Percentiles rank a stretch among this genome's conserved stretches.
Conservation (phyloP, 2,329 filamentous ascomycete genomes). For the Calonectria montana region DNA sequence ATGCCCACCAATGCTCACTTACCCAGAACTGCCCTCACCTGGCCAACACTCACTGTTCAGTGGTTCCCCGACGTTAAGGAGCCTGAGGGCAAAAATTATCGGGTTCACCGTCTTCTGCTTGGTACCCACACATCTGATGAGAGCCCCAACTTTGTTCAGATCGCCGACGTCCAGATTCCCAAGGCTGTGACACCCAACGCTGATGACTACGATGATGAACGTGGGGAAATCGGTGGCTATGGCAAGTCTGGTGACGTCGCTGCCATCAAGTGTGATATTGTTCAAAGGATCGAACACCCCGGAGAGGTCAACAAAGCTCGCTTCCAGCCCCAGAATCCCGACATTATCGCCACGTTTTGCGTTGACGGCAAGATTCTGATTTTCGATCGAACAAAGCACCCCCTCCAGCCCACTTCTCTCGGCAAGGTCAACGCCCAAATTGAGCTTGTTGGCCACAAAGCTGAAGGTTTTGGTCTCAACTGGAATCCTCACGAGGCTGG, state of each 20-base stretch:
- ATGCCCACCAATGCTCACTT: conserved; percentile 18
- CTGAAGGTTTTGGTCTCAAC: conserved; percentile 90
- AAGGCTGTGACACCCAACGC: conserved; percentile 80
- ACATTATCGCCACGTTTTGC: conserved; percentile 94
- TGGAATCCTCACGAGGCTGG: conserved; percentile 91
- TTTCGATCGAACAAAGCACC: conserved; percentile 96
- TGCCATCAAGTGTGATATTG: conserved; percentile 87
- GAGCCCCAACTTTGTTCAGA: conserved; percentile 91
- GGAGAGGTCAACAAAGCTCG: conserved; percentile 98
- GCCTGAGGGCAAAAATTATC: conserved; percentile 87
- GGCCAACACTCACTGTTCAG: conserved; percentile 96
- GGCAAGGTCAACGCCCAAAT: conserved; percentile 84
- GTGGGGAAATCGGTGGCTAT: conserved; percentile 94
- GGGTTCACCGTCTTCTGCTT: conserved; percentile 87
- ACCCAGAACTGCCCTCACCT: conserved; percentile 86
- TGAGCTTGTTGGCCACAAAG: conserved; percentile 84
- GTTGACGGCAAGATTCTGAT: conserved; percentile 89
- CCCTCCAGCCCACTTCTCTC: conserved; percentile 71
- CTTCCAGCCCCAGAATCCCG: conserved; percentile 97
- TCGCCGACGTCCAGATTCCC: conserved; percentile 93
- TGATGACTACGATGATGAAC: conserved; percentile 89
- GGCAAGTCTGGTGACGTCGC: conserved; percentile 78
- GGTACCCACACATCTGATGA: conserved; percentile 94
- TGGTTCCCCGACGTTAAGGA: conserved; percentile 97
- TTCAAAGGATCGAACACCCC: conserved; percentile 96